Conservation (phyloP, 1,139 yeast species). For the Spathaspora jeffriesii region DNA sequence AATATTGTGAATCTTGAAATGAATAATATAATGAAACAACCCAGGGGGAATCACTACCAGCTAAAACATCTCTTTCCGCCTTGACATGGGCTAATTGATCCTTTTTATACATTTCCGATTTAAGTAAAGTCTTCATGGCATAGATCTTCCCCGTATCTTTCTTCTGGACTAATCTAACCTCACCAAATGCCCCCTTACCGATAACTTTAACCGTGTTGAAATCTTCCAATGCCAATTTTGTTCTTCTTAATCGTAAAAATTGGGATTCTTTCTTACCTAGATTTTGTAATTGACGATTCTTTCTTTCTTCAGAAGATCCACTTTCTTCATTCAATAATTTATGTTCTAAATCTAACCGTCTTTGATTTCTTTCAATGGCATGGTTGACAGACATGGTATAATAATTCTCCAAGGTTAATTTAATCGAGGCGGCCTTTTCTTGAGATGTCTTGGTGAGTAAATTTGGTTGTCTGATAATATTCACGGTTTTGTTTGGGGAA, state of each 20-base stretch:
- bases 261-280: slow-evolving; percentile 79
- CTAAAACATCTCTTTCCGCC: slow-evolving; percentile 84
- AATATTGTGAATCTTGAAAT: slow-evolving; percentile 74
- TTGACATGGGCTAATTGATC: slow-evolving; percentile 85
- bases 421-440: slow-evolving; percentile 74
- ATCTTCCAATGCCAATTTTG: slow-evolving; percentile 72
- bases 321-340: slow-evolving; percentile 64
- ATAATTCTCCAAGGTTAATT: slow-evolving; percentile 69
- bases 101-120: slow-evolving; percentile 81
- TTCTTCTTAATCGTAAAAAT: slow-evolving; percentile 71
- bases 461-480: slow-evolving; percentile 88
- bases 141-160: slow-evolving; percentile 80
- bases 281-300: slow-evolving; percentile 68
- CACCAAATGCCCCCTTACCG: slow-evolving; percentile 89
- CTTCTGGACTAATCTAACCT: slow-evolving; percentile 81
- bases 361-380: slow-evolving; percentile 80
- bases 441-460: slow-evolving; percentile 63
- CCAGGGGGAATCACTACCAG: slow-evolving; percentile 88
- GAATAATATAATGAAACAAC: slow-evolving; percentile 81
- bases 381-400: slow-evolving; percentile 77
- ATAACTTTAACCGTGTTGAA: slow-evolving; percentile 79
- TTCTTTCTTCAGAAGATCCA: slow-evolving; percentile 66
- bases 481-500: slow-evolving; percentile 33
- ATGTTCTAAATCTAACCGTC: slow-evolving; percentile 73
- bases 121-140: slow-evolving; percentile 80